Evolutionary conservation across 1,139 yeast genomes (phyloP), one percentile per base, ranked within the genome.

Genomic region (Hyphopichia pseudoburtonii): DNA sequence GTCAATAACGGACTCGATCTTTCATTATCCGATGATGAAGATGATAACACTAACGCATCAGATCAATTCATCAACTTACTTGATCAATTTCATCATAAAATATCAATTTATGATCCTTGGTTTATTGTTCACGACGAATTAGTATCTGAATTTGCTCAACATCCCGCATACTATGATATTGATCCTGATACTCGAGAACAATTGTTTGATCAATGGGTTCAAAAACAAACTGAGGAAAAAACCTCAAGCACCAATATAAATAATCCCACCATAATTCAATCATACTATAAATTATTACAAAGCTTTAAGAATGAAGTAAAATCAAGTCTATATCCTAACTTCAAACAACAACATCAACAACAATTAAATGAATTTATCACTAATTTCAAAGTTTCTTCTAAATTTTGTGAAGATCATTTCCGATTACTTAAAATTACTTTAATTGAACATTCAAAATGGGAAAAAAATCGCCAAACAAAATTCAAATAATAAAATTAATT

Each of bases 91-190:
- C 43, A 52, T 28, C 43, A 51, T 17, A 43, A 45, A 27, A 62
- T 70, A 16, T 62, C 70, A 4, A 34, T 52, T 17, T 65, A 55
- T 45, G 69, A 69, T 30, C 62, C 72, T 3, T 71, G 75, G 71
- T 54, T 54, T 34, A 42, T 71, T 19, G 59, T 70, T 1, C 69
- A 68, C 42, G 75, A 70, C 36, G 68, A 64, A 19, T 46, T 64
- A 14, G 52, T 66, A 9, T 34, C 48, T 2, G 62, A 60, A 15
- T 51, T 70, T 16, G 58, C 55, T 8, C 51, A 52, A 28, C 39
- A 46, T 26, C 66, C 73, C 1, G 60, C 52, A n/a, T 70, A 50
- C 46, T 69, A 56, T 42, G 46, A 58, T 3, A 44, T 66, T 3
- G 48, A 51, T 16, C 41, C 45, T 3, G 32, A 40, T 1, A 46